phyloP scores from a whole-genome alignment of 2,329 filamentous ascomycete genomes.

The Exophiala spinifera region DNA sequence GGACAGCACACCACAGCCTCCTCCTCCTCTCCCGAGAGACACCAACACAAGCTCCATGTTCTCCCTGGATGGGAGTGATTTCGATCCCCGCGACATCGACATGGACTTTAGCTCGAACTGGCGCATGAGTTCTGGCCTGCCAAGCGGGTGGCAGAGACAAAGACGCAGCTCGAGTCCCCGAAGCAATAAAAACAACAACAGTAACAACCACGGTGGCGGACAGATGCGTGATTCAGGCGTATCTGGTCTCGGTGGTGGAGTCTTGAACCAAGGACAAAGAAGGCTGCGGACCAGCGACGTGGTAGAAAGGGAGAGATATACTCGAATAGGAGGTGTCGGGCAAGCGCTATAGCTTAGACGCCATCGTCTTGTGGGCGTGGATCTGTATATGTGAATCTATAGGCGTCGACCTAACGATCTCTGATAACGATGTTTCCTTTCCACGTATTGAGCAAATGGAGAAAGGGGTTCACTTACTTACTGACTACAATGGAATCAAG shows the following conservation, averaged over 20 bases:
- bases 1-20: not conserved
- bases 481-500: too few species aligned
- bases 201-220: too few species aligned
- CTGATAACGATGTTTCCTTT: too few species aligned
- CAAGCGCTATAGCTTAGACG: not conserved
- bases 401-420: too few species aligned
- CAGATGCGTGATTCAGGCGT: not conserved
- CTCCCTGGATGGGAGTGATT: not conserved
- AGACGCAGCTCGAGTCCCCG: conserved; percentile 2
- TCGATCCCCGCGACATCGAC: not conserved
- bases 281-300: conserved; percentile 14
- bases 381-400: too few species aligned
- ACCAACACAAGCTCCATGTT: not conserved
- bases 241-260: conserved; percentile 1
- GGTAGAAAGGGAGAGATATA: not conserved
- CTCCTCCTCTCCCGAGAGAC: not conserved
- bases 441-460: too few species aligned
- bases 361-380: too few species aligned
- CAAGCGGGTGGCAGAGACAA: conserved; percentile 22
- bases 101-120: conserved; percentile 12
- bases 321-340: not conserved
- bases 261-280: not conserved
- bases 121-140: conserved; percentile 22
- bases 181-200: too few species aligned
- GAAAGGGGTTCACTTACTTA: too few species aligned